Percentiles rank a stretch among this genome's conserved stretches.
Evolutionary conservation across 2,329 filamentous ascomycete species (phyloP).

Genomic region (Cladosporium austrohemisphaericum): DNA sequence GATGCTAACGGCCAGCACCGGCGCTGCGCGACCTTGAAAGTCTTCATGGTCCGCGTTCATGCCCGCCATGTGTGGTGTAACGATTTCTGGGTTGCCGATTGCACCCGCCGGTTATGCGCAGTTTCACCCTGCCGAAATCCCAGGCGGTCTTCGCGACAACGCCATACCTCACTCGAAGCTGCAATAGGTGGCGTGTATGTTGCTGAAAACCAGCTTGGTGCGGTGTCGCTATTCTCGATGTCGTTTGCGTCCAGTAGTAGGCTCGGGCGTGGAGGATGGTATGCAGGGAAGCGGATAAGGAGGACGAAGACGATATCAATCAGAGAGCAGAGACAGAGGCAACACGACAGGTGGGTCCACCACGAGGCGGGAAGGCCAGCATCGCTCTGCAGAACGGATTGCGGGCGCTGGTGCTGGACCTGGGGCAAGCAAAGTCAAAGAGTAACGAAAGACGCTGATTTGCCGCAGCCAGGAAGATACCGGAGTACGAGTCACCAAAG

Average conservation of each 20-base stretch:
- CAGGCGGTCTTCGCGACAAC: conserved; percentile 13
- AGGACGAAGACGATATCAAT: conserved; percentile 6
- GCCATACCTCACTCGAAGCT: conserved; percentile 8
- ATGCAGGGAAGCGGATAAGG: not conserved
- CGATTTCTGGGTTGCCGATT: not conserved
- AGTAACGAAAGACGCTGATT: not conserved
- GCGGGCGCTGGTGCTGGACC: conserved; percentile 5
- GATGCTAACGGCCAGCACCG: conserved; percentile 67
- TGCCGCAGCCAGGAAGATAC: conserved; percentile 4
- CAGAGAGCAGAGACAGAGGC: conserved; percentile 3
- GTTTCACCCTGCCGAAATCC: conserved; percentile 12
- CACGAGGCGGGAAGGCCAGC: conserved; percentile 11
- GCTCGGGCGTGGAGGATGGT: not conserved
- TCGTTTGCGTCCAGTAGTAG: not conserved
- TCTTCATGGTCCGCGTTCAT: conserved; percentile 25
- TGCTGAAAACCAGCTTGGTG: not conserved
- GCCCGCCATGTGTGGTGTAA: conserved; percentile 15
- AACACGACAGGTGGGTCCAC: conserved; percentile 3
- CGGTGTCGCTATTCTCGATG: too few relatives aligned
- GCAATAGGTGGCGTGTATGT: not conserved
- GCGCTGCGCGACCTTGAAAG: conserved; percentile 32
- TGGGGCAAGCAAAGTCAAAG: conserved; percentile 13
- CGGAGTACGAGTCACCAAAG: conserved; percentile 3
- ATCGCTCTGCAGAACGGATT: conserved; percentile 4
- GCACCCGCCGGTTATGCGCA: not conserved